These are phyloP conservation scores for Camptophora hylomeconis DNA, from an alignment of 2,329 filamentous ascomycete species.

Conservation along the genomic window DNA sequence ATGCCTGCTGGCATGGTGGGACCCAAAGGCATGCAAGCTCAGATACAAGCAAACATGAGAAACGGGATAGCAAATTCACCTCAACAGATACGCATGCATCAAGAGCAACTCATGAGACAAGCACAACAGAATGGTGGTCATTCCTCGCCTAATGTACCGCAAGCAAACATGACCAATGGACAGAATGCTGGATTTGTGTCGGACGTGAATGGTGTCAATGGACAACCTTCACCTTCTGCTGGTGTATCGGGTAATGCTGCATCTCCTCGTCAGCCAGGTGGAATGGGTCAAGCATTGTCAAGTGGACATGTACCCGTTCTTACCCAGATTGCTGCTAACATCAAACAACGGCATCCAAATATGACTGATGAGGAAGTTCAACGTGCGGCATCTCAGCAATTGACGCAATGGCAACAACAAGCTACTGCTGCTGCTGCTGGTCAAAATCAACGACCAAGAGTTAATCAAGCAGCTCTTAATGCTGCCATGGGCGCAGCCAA, in stretches of 20 bases:
- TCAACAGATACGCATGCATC: constrained; percentile 33
- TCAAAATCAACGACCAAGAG: constrained; percentile 19
- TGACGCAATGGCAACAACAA: constrained; percentile 33
- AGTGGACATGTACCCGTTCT: constrained; percentile 43
- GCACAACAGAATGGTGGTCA: constrained; percentile 29
- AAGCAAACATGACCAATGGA: constrained; percentile 23
- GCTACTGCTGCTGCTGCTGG: constrained; percentile 24
- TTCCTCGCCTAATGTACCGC: constrained; percentile 33
- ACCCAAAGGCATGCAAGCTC: constrained; percentile 45
- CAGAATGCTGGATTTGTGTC: constrained; percentile 31
- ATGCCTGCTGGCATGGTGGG: constrained; percentile 40
- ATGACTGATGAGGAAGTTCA: constrained; percentile 41
- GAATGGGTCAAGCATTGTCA: constrained; percentile 34
- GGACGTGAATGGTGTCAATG: constrained; percentile 29
- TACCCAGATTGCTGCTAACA: constrained; percentile 38
- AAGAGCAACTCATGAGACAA: constrained; percentile 20
- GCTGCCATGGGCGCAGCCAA: constrained; percentile 34
- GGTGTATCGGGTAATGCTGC: constrained; percentile 27
- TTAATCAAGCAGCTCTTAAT: constrained; percentile 40
- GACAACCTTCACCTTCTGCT: constrained; percentile 30
- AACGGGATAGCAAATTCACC: constrained; percentile 29
- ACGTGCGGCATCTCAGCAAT: constrained; percentile 38
- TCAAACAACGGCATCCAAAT: constrained; percentile 38
- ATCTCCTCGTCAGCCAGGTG: constrained; percentile 31
- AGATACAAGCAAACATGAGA: constrained; percentile 37